Conservation (phyloP, 768 basidiomycete genomes). For the Phlegmacium glaucopus region DNA sequence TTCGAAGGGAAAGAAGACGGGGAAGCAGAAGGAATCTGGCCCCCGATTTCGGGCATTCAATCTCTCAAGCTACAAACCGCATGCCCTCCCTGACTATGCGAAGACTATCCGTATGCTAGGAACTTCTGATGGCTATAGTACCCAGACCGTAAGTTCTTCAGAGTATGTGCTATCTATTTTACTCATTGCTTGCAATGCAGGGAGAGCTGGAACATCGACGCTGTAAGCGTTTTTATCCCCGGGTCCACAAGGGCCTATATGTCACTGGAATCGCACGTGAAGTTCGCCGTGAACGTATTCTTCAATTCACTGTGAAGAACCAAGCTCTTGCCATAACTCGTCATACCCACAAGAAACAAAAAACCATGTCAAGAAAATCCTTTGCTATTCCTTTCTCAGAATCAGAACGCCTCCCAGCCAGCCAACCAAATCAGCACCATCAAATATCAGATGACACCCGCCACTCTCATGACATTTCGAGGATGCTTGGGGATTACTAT, state of each 20-base stretch:
- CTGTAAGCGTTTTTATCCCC: conserved; percentile 7
- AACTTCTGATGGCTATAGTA: conserved; percentile 11
- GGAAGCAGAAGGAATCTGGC: background rate
- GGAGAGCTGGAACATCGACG: conserved; percentile 9
- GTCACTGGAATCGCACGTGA: conserved; percentile 6
- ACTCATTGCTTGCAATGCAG: conserved; percentile 1
- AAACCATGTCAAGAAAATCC: background rate
- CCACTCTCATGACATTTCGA: background rate
- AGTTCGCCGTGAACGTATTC: background rate
- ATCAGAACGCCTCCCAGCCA: background rate
- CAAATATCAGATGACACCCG: conserved; percentile 8
- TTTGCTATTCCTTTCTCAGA: no score
- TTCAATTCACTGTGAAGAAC: background rate
- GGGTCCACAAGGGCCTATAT: conserved; percentile 10
- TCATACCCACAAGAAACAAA: background rate
- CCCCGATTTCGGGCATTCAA: conserved; percentile 12
- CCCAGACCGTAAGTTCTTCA: conserved; percentile 11
- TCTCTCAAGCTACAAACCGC: conserved; percentile 18
- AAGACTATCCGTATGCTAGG: conserved; percentile 8
- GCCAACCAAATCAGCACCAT: conserved; percentile 6
- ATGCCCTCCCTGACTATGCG: conserved; percentile 20
- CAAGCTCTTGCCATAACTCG: background rate
- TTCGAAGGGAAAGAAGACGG: background rate
- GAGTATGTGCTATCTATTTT: background rate
- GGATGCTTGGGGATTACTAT: conserved; percentile 3